Evolutionary conservation across 768 basidiomycete genomes (phyloP), one percentile per base, ranked within the genome.

Genomic region (Bullera alba): DNA sequence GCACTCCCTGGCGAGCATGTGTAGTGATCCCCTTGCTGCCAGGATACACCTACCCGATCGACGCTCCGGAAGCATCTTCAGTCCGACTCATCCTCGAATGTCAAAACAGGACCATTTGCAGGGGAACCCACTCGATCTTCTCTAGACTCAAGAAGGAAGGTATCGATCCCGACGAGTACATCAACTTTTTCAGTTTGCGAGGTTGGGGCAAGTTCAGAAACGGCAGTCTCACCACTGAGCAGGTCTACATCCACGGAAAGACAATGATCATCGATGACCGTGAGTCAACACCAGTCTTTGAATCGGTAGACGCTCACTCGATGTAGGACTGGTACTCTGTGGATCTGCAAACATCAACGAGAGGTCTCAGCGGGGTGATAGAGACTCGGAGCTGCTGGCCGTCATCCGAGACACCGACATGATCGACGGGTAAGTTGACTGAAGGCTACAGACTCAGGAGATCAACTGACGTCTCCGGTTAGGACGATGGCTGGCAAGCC

Each of bases 371-470:
- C 79, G 89, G 25, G 95, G 95, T 21, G 93, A 99, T 70, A 83
- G 95, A 25, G 95, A 99, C 72, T 97, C 93, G 2, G 95, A 99
- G 69, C 71, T 97, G 28, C 89, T 90, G 2, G 83, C 87, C 30
- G 82, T 99, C 38, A 87, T 97, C 45, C 79, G 90, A 55, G 95
- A 99, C 64, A 97, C 93, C 2, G 93, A 99, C 64, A 85, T 99
- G 86, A 85, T 97, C 45, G 84, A 93, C 52, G 80, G 88, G 87
- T 86, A 56, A 44, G 80, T 74, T 8, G 32, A 21, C 19, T 32
- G 22, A 30, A 16, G 21, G 15, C 45, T 28, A 28, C 23, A 14
- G 14, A 26, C 38, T 39, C 27, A 17, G n/a, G 3, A 21, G 16
- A 28, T 27, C 5, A 16, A 22, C 16, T 12, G 14, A 23, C 28